These are phyloP conservation scores for Periconia digitata DNA, from an alignment of 2,329 filamentous ascomycete species.

Conservation along the genomic window DNA sequence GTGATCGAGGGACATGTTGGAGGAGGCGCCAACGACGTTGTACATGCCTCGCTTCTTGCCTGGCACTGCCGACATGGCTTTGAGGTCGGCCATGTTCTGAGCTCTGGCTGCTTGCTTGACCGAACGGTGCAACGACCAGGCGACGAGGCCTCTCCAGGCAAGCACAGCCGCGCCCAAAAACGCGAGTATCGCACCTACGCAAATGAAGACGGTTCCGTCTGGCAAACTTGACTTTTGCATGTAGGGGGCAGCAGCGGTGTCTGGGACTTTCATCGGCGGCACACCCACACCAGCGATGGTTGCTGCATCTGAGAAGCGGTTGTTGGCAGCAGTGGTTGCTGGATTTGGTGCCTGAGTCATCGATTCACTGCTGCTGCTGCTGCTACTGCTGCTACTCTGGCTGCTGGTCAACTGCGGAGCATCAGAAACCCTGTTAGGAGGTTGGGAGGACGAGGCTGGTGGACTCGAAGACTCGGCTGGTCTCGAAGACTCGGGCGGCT, in stretches of 20 bases:
- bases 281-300: slow-evolving; percentile 60
- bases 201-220: slow-evolving; percentile 95
- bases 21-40: slow-evolving; percentile 51
- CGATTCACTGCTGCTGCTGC: slow-evolving; percentile 14
- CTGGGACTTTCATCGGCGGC: slow-evolving; percentile 75
- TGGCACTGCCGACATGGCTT: slow-evolving; percentile 56
- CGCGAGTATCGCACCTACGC: slow-evolving; percentile 84
- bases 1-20: slow-evolving; percentile 60
- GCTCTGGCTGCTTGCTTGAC: slow-evolving; percentile 82
- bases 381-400: slow-evolving; percentile 1
- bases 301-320: slow-evolving; percentile 48
- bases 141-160: slow-evolving; percentile 83
- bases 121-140: slow-evolving; percentile 87
- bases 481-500: slow-evolving; percentile 16
- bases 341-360: slow-evolving; percentile 14
- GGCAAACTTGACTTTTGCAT: slow-evolving; percentile 86
- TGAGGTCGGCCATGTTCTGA: slow-evolving; percentile 70
- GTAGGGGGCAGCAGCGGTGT: slow-evolving; percentile 81
- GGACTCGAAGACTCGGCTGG: slow-evolving; percentile 5
- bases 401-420: slow-evolving; percentile 2
- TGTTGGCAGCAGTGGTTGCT: slow-evolving; percentile 23
- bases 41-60: slow-evolving; percentile 44
- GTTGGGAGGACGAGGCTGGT: slow-evolving; percentile 10
- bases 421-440: background rate
- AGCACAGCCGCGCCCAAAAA: slow-evolving; percentile 80